A percentile compares a stretch with the other conserved stretches of the same genome.
Evolutionary conservation across 805 yeast species (phyloP).

Genomic region (Candida sanyiensis): DNA sequence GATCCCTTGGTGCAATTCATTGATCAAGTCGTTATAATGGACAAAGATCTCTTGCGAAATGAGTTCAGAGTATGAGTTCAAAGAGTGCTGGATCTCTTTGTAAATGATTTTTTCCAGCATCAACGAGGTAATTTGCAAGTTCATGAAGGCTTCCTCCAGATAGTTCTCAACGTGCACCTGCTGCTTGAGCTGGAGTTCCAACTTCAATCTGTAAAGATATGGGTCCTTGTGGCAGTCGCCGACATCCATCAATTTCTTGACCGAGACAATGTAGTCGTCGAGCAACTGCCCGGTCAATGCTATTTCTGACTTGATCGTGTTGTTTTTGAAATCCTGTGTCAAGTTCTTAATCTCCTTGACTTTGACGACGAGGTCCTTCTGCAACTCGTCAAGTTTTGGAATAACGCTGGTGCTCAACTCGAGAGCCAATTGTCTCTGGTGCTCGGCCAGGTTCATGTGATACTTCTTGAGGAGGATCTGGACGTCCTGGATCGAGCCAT

Average conservation of each 20-base stretch:
- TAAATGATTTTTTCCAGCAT: conserved; percentile 84
- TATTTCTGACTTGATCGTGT: conserved; percentile 61
- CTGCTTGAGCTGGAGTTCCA: conserved; percentile 71
- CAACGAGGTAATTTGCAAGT: conserved; percentile 79
- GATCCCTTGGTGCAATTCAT: conserved; percentile 62
- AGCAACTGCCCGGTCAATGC: conserved; percentile 57
- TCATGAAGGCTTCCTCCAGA: conserved; percentile 80
- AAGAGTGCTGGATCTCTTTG: conserved; percentile 75
- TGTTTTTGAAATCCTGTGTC: conserved; percentile 67
- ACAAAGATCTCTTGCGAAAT: conserved; percentile 69
- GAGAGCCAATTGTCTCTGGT: conserved; percentile 48
- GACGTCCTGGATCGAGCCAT: conserved; percentile 75
- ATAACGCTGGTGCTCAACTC: conserved; percentile 55
- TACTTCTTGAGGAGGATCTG: conserved; percentile 67
- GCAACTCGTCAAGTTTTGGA: conserved; percentile 62
- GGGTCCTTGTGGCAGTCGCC: conserved; percentile 60
- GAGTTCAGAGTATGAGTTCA: conserved; percentile 63
- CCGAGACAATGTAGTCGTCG: conserved; percentile 47
- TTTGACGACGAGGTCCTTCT: conserved; percentile 70
- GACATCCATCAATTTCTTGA: conserved; percentile 46
- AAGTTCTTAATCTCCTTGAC: conserved; percentile 81
- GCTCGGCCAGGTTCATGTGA: conserved; percentile 54
- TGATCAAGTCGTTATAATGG: conserved; percentile 57
- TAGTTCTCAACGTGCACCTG: conserved; percentile 82
- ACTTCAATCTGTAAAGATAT: conserved; percentile 57